Evolutionary conservation across 1,139 yeast species (phyloP), one percentile per base, ranked within the genome.

Genomic region (Taphrina wiesneri): DNA sequence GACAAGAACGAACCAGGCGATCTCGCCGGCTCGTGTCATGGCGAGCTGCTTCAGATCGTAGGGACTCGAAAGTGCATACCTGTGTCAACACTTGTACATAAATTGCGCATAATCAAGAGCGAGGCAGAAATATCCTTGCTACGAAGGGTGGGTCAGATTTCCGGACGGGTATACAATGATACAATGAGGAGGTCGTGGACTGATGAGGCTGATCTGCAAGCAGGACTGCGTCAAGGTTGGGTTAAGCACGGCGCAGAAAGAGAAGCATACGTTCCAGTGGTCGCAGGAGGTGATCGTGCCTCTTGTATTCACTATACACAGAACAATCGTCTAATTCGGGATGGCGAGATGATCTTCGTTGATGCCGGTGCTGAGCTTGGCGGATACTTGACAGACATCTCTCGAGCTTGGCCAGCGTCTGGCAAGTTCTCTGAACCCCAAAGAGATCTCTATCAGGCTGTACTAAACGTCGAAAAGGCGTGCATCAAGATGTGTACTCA

Each of bases 331-430:
- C 76, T 87, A 30, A 56, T 66, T 21, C 23, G 30, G 43, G 53
- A 54, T 11, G 91, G 86, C 70, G 98, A 93, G 69, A 77, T 91
- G 80, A 97, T 92, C 6, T 83, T 93, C 61, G 90, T 93, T 4
- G 99, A 95, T 76, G 99, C 99, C 1, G 96, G 96, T 0, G 99
- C 98, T 4, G 70, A 90, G 68, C 77, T 87, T 51, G 99, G 98
- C 32, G 97, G 97, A 0, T 95, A 95, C 76, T 87, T 96, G 74
- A 87, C 98, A 0, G 99, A 95, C 76, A 93, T 95, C 56, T 91
- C 98, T 1, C 81, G 99, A 70, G 88, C 98, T 0, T 95, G 99
- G 98, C 99, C 99, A 11, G 88, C 87, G 63, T 82, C 83, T 41
- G 83, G 84, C 0, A 84, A 84, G 62, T 95, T 93, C 75, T 77